Conservation (phyloP, 1,139 yeast species). For the Pichia sp. region DNA sequence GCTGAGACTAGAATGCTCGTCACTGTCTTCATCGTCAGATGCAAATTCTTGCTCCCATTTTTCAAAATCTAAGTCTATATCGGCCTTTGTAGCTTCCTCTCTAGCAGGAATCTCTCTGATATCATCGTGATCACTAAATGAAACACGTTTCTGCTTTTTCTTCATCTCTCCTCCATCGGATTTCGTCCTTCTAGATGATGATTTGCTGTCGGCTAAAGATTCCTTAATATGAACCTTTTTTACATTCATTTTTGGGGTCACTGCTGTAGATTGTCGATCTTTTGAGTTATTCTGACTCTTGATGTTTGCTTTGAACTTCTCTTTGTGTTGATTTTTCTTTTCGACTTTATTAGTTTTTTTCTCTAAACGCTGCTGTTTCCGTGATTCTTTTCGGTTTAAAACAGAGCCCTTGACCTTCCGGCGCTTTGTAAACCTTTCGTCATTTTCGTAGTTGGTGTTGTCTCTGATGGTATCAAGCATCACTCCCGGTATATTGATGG, state of each 20-base stretch:
- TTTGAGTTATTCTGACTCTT: conserved; percentile 4
- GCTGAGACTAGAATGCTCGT: conserved; percentile 25
- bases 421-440: conserved; percentile 33
- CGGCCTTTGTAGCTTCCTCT: conserved; percentile 11
- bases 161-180: not conserved
- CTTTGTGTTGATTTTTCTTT: conserved; percentile 1
- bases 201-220: not conserved
- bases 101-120: conserved; percentile 19
- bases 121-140: conserved; percentile 28
- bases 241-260: not conserved
- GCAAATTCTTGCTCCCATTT: conserved; percentile 16
- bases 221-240: not conserved
- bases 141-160: conserved; percentile 19
- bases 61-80: conserved; percentile 20
- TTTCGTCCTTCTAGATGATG: not conserved
- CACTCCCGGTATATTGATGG: conserved; percentile 62
- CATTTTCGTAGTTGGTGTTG: conserved; percentile 38
- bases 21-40: conserved; percentile 19
- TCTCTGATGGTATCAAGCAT: conserved; percentile 60
- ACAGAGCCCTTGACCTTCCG: conserved; percentile 34
- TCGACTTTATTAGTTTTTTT: conserved; percentile 41
- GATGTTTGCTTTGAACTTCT: conserved; percentile 10
- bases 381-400: conserved; percentile 49
- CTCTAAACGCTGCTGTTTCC: conserved; percentile 50
- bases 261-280: not conserved